Base-by-base conservation (phyloP, 1,139 yeast species). In the Diutina rugosa region DNA sequence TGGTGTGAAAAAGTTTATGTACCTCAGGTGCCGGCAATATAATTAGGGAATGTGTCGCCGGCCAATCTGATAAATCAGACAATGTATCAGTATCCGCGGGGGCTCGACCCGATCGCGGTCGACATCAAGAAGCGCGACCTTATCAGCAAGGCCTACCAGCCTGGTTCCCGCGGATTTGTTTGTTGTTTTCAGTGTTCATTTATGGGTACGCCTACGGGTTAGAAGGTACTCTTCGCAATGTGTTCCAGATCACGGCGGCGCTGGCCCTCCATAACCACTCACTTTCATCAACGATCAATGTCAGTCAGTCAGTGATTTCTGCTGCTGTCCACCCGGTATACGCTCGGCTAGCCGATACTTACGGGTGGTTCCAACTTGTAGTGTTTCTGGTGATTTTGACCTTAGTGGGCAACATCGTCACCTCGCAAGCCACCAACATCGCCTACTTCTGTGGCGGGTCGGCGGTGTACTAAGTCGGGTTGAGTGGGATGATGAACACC, bases 281-380 rank as follows among this genome's bases (percentile, higher is more conserved):
- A 12, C 72, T 85, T 56, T 69, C 81, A 56, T 77, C 93, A 4
- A 84, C 91, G 5, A 80, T 86, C 57, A 79, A 79, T 59, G 86
- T 83, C 41, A 79, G 85, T 57, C 76, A 79, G 58, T 75, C 81
- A 32, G 87, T 85, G 52, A 79, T 84, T 54, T 86, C 84, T 57
- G 90, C 90, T 47, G 90, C 87, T 35, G 78, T 88, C 6, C 89
- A 85, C 66, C 85, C 88, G 3, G 74, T 82, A 18, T 84, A 77
- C 60, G 91, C 93, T 7, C 76, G 90, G 63, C 70, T 85, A 51
- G 78, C 88, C 4, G 91, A 87, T 68, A 76, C 80, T 28, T 85
- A 84, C 65, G 93, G 93, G 46, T 80, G 95, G 64, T 67, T 83
- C 53, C 82, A 81, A 61, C 68, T 85, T 58, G 70, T 83, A 54